Evolutionary conservation across 2,329 filamentous ascomycete genomes (phyloP).

Genomic region (Phialemonium atrogriseum): DNA sequence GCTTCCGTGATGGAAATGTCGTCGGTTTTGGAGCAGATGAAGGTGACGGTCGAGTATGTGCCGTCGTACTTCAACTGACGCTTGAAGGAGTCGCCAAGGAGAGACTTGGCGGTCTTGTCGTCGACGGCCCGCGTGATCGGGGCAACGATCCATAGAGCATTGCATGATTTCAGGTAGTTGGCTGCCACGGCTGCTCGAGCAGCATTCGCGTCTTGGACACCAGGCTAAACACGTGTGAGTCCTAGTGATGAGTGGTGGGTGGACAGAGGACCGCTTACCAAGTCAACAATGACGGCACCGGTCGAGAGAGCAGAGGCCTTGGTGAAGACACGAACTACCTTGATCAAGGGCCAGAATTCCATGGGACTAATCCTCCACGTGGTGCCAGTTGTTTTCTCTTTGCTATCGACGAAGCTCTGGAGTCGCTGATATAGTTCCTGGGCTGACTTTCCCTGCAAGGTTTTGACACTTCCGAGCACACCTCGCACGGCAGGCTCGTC

Average conservation of each 20-base stretch:
- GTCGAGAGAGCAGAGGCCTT: constrained; percentile 27
- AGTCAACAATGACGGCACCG: constrained; percentile 32
- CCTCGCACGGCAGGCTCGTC: constrained; percentile 26
- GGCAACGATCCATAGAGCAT: constrained; percentile 53
- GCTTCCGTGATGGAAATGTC: constrained; percentile 34
- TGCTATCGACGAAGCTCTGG: constrained; percentile 47
- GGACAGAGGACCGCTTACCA: constrained; percentile 21
- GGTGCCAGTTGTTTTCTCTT: constrained; percentile 31
- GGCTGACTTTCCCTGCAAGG: constrained; percentile 29
- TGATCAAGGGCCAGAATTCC: constrained; percentile 43
- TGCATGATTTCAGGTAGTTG: constrained; percentile 52
- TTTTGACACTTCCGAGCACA: constrained; percentile 38
- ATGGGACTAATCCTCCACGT: constrained; percentile 11
- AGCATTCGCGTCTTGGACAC: constrained; percentile 51
- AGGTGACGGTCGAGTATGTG: constrained; percentile 43
- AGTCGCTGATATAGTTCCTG: constrained; percentile 36
- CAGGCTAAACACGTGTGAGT: constrained; percentile 28
- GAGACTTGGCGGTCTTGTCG: constrained; percentile 46
- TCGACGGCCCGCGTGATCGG: constrained; percentile 53
- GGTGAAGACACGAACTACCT: constrained; percentile 34
- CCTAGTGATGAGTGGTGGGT: neutral
- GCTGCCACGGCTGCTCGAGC: constrained; percentile 42
- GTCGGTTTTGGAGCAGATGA: constrained; percentile 57
- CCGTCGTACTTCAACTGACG: constrained; percentile 52
- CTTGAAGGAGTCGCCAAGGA: constrained; percentile 49